Evolutionary conservation across 805 yeast species (phyloP).

Genomic region (Saturnispora saitoi): DNA sequence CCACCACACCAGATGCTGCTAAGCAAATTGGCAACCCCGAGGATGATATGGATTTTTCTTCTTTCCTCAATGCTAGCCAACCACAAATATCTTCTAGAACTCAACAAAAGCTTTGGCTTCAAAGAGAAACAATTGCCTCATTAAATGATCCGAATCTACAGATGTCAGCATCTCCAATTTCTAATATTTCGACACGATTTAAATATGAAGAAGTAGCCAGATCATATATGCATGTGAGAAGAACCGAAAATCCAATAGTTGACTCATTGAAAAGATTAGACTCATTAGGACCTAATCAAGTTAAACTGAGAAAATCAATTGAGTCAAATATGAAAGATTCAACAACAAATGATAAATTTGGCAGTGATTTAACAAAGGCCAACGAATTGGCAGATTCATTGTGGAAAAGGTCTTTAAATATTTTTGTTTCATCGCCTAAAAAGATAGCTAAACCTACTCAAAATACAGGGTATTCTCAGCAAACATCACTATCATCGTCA

Average conservation of each 20-base stretch:
- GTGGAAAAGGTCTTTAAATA: conserved; percentile 12
- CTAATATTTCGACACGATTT: conserved; percentile 45
- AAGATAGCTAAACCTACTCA: background rate
- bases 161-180: conserved; percentile 20
- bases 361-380: conserved; percentile 5
- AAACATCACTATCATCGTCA: background rate
- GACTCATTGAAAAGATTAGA: conserved; percentile 51
- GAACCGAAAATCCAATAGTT: conserved; percentile 62
- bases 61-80: conserved; percentile 29
- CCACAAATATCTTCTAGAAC: conserved; percentile 56
- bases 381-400: conserved; percentile 7
- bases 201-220: conserved; percentile 72
- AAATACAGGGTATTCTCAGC: background rate
- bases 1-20: background rate
- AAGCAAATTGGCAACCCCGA: conserved; percentile 1
- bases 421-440: background rate
- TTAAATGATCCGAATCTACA: conserved; percentile 41
- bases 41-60: conserved; percentile 14
- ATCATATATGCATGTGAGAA: conserved; percentile 60
- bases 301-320: background rate
- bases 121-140: conserved; percentile 54
- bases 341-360: conserved; percentile 1
- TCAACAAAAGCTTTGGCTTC: conserved; percentile 79
- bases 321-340: background rate
- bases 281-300: conserved; percentile 4